Evolutionary conservation across 139 green algal genomes (phyloP).

Genomic region (Zygnema circumcarinatum): DNA sequence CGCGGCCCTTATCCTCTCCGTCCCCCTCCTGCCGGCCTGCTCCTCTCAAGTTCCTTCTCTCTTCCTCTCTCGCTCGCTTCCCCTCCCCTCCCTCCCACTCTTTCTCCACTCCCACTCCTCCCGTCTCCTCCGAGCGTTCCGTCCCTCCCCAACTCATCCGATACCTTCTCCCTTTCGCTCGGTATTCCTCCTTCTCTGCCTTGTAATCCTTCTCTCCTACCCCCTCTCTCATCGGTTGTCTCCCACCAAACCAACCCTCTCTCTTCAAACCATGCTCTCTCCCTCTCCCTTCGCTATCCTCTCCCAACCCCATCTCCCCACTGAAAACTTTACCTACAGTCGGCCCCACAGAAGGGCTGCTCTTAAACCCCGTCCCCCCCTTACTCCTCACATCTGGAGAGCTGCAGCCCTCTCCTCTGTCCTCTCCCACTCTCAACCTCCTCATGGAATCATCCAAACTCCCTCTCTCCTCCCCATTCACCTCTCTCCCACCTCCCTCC

Average conservation of each 20-base stretch:
- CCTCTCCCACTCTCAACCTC: background rate
- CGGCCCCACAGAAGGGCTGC: background rate
- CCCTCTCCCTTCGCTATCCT: background rate
- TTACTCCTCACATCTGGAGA: background rate
- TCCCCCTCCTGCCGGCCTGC: background rate
- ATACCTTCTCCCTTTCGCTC: background rate
- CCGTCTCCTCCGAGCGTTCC: background rate
- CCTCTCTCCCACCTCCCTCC: background rate
- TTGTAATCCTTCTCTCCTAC: background rate
- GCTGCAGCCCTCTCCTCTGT: background rate
- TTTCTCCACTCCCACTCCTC: background rate
- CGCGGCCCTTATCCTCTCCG: slow-evolving; percentile 24
- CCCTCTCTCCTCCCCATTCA: background rate
- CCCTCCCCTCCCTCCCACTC: background rate
- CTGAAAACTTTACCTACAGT: background rate
- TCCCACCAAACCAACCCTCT: background rate
- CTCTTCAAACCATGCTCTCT: background rate
- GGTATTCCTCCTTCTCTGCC: background rate
- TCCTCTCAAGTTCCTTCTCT: background rate
- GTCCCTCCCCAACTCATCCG: slow-evolving; percentile 3
- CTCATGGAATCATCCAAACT: background rate
- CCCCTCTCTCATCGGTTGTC: background rate
- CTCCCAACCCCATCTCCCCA: background rate
- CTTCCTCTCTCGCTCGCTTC: background rate
- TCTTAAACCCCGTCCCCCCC: background rate